Conservation (phyloP, 495 filamentous ascomycete genomes). For the Trypethelium eluteriae region DNA sequence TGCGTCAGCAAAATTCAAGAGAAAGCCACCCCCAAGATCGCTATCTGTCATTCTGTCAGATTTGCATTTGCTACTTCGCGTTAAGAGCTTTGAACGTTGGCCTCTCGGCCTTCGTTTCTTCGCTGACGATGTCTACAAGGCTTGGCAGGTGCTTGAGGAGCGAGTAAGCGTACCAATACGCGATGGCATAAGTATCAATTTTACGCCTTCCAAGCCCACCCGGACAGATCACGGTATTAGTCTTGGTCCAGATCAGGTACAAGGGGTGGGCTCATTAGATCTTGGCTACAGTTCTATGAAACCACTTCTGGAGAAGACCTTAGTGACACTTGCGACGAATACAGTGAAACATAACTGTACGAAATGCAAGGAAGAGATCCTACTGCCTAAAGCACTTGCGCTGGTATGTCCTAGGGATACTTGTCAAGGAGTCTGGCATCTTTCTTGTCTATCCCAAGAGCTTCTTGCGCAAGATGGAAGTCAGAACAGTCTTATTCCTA, state of each 20-base stretch:
- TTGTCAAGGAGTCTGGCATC: slow-evolving; percentile 64
- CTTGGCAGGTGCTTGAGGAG: slow-evolving; percentile 46
- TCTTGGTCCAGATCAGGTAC: slow-evolving; percentile 10
- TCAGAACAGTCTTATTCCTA: slow-evolving; percentile 53
- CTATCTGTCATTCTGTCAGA: slow-evolving; percentile 60
- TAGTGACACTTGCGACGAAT: slow-evolving; percentile 53
- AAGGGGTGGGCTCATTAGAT: slow-evolving; percentile 39
- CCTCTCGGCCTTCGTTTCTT: slow-evolving; percentile 82
- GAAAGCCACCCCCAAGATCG: slow-evolving; percentile 41
- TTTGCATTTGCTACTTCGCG: slow-evolving; percentile 69
- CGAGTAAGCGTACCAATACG: not conserved
- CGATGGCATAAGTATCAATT: slow-evolving; percentile 5
- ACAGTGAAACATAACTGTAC: slow-evolving; percentile 41
- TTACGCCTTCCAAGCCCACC: not conserved
- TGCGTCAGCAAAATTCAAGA: slow-evolving; percentile 22
- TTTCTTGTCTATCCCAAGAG: slow-evolving; percentile 64
- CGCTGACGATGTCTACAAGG: slow-evolving; percentile 52
- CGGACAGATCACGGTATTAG: slow-evolving; percentile 12
- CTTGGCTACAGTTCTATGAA: slow-evolving; percentile 60
- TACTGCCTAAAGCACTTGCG: slow-evolving; percentile 44
- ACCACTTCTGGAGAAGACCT: slow-evolving; percentile 63
- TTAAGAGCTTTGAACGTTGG: slow-evolving; percentile 69
- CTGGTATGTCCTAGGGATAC: slow-evolving; percentile 59
- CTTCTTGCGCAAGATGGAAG: slow-evolving; percentile 48
- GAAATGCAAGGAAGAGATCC: slow-evolving; percentile 51